phyloP scores from a whole-genome alignment of 192 early-diverging fungal species.

The Allomyces arbusculus region DNA sequence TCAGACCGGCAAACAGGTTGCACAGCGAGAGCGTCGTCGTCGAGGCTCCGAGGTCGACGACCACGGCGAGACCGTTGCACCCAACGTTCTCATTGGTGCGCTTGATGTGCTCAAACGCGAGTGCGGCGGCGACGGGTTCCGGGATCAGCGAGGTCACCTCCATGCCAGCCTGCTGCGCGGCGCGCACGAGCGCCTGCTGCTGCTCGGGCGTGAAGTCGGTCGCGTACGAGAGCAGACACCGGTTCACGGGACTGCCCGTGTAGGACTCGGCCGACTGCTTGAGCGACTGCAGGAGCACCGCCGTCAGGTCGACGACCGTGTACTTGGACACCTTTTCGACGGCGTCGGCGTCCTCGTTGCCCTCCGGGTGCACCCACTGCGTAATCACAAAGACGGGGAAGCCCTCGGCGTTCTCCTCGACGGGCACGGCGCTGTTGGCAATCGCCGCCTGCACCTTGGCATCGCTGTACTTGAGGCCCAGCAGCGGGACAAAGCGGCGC shows the following conservation, averaged over 20 bases:
- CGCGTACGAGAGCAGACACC: constrained; percentile 70
- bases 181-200: constrained; percentile 36
- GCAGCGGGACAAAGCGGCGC: constrained; percentile 58
- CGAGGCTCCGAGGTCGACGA: constrained; percentile 75
- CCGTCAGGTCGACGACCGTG: constrained; percentile 49
- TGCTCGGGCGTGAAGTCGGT: constrained; percentile 61
- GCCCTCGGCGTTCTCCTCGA: constrained; percentile 6
- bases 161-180: constrained; percentile 59
- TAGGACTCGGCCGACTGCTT: constrained; percentile 76
- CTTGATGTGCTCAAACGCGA: constrained; percentile 57
- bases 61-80: constrained; percentile 55
- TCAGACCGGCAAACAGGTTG: constrained; percentile 58
- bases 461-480: constrained; percentile 52
- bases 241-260: constrained; percentile 53
- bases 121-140: constrained; percentile 76
- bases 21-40: constrained; percentile 66
- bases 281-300: constrained; percentile 60
- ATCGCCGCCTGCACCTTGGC: constrained; percentile 10
- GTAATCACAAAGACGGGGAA: constrained; percentile 32
- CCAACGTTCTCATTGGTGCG: constrained; percentile 22
- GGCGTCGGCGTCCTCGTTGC: constrained; percentile 36
- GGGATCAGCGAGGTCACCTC: constrained; percentile 56
- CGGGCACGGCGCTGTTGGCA: constrained; percentile 13
- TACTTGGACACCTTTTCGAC: constrained; percentile 28
- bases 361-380: constrained; percentile 29